Conservation (phyloP, 179 eudicot species). For the Amaranthus tricolor region DNA sequence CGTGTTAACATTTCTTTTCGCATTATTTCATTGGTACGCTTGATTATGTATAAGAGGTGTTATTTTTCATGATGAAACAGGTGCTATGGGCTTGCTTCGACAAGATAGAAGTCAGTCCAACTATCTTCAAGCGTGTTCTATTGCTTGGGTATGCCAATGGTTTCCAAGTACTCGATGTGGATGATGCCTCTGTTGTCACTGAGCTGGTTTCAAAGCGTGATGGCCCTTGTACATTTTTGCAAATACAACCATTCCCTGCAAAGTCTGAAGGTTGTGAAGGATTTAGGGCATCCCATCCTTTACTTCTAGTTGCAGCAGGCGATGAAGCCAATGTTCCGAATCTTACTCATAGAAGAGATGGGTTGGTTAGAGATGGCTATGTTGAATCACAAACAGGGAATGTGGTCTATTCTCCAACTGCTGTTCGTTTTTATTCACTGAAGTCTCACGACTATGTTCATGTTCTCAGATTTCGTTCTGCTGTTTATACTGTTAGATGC, state of each 20-base stretch:
- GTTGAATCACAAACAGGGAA: constrained; percentile 55
- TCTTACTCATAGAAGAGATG: constrained; percentile 47
- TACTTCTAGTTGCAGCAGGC: constrained; percentile 88
- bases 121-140: constrained; percentile 59
- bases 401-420: constrained; percentile 62
- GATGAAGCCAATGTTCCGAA: constrained; percentile 57
- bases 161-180: constrained; percentile 95
- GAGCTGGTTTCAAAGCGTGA: constrained; percentile 91
- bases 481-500: constrained; percentile 82
- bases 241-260: constrained; percentile 82
- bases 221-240: constrained; percentile 87
- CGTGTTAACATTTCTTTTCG: too few species aligned
- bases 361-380: constrained; percentile 46
- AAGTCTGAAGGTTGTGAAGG: constrained; percentile 56
- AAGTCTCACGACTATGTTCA: constrained; percentile 82
- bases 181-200: constrained; percentile 72
- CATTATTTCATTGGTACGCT: not conserved
- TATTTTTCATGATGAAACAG: constrained; percentile 42
- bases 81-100: constrained; percentile 97
- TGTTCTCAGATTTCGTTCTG: constrained; percentile 73
- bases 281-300: constrained; percentile 68
- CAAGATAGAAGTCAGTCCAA: constrained; percentile 67
- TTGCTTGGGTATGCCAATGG: constrained; percentile 92
- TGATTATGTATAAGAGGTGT: not conserved
- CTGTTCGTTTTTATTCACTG: constrained; percentile 89